These are phyloP conservation scores for Quercus lobata DNA, from an alignment of 331 rosid genomes.

Conservation along the genomic window DNA sequence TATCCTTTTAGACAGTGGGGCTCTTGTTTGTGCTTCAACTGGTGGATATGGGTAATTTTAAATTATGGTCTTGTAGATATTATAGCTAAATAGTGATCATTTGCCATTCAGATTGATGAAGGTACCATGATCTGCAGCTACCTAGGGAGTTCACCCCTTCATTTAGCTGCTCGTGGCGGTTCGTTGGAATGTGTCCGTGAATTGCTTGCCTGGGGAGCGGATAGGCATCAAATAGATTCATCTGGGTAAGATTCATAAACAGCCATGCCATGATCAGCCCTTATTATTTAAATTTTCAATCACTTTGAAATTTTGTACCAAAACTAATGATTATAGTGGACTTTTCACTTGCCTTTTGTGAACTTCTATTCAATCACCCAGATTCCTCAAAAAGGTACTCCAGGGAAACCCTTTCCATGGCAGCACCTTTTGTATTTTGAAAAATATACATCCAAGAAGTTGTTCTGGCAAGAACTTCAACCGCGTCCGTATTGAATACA, in stretches of 20 bases:
- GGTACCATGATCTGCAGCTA: conserved; percentile 46
- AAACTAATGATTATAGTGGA: neutral
- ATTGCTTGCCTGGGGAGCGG: conserved; percentile 92
- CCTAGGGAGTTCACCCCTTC: conserved; percentile 84
- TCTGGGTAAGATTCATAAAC: conserved; percentile 51
- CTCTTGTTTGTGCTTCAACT: conserved; percentile 76
- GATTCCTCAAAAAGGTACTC: neutral
- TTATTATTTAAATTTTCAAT: neutral
- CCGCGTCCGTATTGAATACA: neutral
- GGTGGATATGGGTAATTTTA: conserved; percentile 70
- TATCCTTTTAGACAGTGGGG: conserved; percentile 72
- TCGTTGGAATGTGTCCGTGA: conserved; percentile 74
- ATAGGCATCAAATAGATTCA: conserved; percentile 70
- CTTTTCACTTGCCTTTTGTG: neutral
- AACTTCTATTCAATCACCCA: neutral
- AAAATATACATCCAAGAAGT: neutral
- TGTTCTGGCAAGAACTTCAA: neutral
- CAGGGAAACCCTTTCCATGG: neutral
- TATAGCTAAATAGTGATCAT: conserved; percentile 5
- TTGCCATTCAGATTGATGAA: conserved; percentile 32
- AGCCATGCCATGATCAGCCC: neutral
- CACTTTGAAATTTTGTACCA: too few species aligned
- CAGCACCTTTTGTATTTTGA: neutral
- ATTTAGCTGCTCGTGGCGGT: conserved; percentile 84
- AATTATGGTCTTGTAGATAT: neutral